Evolutionary conservation across 2,329 filamentous ascomycete species (phyloP), one percentile per base, ranked within the genome.

Genomic region (Chrysoporthe cubensis): DNA sequence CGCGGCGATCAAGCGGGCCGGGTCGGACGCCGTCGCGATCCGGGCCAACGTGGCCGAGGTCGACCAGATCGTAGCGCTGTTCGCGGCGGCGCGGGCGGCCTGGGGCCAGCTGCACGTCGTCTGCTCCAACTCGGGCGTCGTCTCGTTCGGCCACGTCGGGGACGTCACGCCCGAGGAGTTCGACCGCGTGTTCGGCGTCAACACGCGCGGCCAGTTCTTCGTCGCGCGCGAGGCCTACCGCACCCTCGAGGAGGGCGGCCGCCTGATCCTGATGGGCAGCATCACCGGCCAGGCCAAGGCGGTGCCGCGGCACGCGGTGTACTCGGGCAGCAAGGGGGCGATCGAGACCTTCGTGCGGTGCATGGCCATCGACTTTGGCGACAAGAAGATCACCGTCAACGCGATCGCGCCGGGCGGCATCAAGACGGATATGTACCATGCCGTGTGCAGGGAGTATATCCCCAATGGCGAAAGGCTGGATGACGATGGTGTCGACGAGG

Each of bases 301-400:
- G 61, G 89, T 93, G 21, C 88, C 89, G 69, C 87, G 88, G 75
- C 91, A 93, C 77, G 84, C 89, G 16, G 84, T 94, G 60, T 94
- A 94, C 83, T 91, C 90, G 32, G 90, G 88, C 16, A 88, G 84
- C 78, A 94, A 94, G 83, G 91, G 90, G 73, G 88, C 91, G 48
- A 89, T 93, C 69, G 91, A 93, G 79, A 90, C 90, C 13, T 92
- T 93, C 78, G 90, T 91, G 72, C 90, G 91, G 77, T 88, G 86
- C 73, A 91, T 93, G 80, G 89, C 91, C 5, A 89, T 88, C 59
- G 88, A 90, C 79, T 87, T 85, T 71, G 86, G 89, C 66, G 85
- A 89, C 81, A 83, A 87, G 72, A 87, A 86, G 64, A 87, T 89
- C 75, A 89, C 87, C 0, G 87, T 89, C 76, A 90, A 90, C 74